Base-by-base conservation (phyloP, 23 red algal species). In the Gracilariopsis chorda region DNA sequence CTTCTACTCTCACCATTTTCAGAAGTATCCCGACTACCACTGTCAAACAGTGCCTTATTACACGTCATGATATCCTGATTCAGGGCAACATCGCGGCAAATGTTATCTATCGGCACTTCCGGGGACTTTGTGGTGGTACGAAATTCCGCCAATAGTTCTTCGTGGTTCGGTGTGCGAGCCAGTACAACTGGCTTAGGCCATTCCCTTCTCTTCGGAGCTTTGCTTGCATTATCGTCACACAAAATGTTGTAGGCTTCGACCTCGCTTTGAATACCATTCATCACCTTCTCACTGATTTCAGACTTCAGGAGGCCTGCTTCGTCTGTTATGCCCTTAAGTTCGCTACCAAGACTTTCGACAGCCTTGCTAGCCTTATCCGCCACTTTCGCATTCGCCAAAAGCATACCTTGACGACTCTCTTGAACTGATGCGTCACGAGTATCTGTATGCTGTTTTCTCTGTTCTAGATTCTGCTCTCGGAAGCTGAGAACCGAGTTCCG, bases 41-140 rank as follows among this genome's bases (percentile, higher is more conserved):
- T n/a, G n/a, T n/a, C n/a, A n/a, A n/a, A n/a, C n/a, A n/a, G n/a
- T n/a, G n/a, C n/a, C n/a, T n/a, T n/a, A n/a, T n/a, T n/a, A n/a
- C n/a, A n/a, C n/a, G n/a, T n/a, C n/a, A n/a, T n/a, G n/a, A n/a
- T n/a, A n/a, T n/a, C n/a, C n/a, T n/a, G n/a, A n/a, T 6, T 48
- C 6, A n/a, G 24, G 9, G 30, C 43, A 11, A 34, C 35, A 20
- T 20, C 28, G 10, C 48, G 76, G 76, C 76, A 52, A 1, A 84
- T 21, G 32, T 84, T 57, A 19, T 84, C 80, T 28, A 84, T 69
- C 49, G 80, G 80, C 44, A 84, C 80, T 24, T 80, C 76, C 2
- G 57, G 56, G 1, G 56, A 34, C 19, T 34, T 34, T 7, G 8
- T 35, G 48, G 53, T 45, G 42, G n/a, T 49, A 24, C 80, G 80